Evolutionary conservation across 164 flowering plant species (phyloP).

Genomic region (Protea cynaroides): DNA sequence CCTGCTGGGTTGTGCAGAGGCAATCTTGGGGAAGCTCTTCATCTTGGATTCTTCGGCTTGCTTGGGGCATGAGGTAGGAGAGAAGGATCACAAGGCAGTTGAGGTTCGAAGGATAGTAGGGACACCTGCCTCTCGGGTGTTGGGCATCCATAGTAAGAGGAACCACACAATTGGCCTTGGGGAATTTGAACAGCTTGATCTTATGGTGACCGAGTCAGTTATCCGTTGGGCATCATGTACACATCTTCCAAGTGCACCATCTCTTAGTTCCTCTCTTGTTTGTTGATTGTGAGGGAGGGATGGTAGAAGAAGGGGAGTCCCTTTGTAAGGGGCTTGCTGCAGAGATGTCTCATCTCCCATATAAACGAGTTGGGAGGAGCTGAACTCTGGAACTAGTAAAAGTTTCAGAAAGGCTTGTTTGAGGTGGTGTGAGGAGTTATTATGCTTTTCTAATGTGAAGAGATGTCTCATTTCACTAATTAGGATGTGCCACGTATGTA

Average conservation of each 20-base stretch:
- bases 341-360: neutral
- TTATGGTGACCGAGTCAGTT: conserved; percentile 69
- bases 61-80: conserved; percentile 14
- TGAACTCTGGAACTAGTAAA: conserved; percentile 7
- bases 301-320: neutral
- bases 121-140: conserved; percentile 25
- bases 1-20: conserved; percentile 26
- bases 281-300: conserved; percentile 30
- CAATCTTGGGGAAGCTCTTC: conserved; percentile 31
- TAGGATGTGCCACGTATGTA: too few species aligned
- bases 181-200: conserved; percentile 66
- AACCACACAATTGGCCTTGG: conserved; percentile 81
- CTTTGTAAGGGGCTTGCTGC: neutral
- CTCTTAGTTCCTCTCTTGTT: conserved; percentile 73
- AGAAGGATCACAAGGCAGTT: conserved; percentile 16
- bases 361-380: conserved; percentile 5
- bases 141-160: conserved; percentile 57
- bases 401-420: neutral
- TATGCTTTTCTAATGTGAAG: conserved; percentile 10
- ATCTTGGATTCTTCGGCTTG: conserved; percentile 19
- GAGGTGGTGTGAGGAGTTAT: conserved; percentile 7
- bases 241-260: conserved; percentile 49
- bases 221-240: conserved; percentile 96
- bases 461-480: neutral
- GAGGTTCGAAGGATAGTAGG: conserved; percentile 32